Conservation (phyloP, 2,329 filamentous ascomycete species). For the Ascochyta lentis region DNA sequence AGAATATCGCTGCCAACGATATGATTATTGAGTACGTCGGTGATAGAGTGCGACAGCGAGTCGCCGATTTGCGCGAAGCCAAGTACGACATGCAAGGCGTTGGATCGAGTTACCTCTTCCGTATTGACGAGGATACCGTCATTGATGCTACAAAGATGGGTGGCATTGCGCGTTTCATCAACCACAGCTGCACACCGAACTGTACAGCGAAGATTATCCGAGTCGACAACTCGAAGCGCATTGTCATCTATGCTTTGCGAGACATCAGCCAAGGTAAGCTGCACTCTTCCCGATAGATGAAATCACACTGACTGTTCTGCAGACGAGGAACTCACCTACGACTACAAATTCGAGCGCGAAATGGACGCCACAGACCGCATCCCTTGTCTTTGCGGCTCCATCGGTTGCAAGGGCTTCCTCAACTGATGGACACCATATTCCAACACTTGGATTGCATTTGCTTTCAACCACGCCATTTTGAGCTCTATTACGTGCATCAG, state of each 20-base stretch:
- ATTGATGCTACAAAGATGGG: slow-evolving; percentile 99
- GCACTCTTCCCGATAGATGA: slow-evolving; percentile 4
- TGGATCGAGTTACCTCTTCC: slow-evolving; percentile 95
- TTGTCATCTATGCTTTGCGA: slow-evolving; percentile 97
- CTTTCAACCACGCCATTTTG: slow-evolving; percentile 5
- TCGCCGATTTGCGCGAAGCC: slow-evolving; percentile 93
- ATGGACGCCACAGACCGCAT: slow-evolving; percentile 94
- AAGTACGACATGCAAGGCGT: slow-evolving; percentile 96
- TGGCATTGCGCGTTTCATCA: slow-evolving; percentile 97
- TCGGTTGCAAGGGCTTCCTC: slow-evolving; percentile 97
- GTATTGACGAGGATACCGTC: slow-evolving; percentile 96
- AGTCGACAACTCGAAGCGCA: slow-evolving; percentile 95
- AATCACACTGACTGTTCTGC: slow-evolving; percentile 36
- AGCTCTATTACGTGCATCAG: not conserved
- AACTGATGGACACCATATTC: slow-evolving; percentile 66
- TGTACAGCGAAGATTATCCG: slow-evolving; percentile 99
- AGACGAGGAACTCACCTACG: slow-evolving; percentile 99
- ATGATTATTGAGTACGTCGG: slow-evolving; percentile 99
- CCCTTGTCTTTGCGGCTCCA: slow-evolving; percentile 93
- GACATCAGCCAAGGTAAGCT: slow-evolving; percentile 92
- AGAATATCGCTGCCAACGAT: slow-evolving; percentile 95
- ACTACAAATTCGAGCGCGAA: slow-evolving; percentile 99
- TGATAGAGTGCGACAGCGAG: slow-evolving; percentile 94
- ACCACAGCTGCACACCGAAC: slow-evolving; percentile 97
- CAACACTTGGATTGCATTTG: not conserved